These are phyloP conservation scores for Aspergillus sergii DNA, from an alignment of 2,329 filamentous ascomycete species.

Conservation along the genomic window DNA sequence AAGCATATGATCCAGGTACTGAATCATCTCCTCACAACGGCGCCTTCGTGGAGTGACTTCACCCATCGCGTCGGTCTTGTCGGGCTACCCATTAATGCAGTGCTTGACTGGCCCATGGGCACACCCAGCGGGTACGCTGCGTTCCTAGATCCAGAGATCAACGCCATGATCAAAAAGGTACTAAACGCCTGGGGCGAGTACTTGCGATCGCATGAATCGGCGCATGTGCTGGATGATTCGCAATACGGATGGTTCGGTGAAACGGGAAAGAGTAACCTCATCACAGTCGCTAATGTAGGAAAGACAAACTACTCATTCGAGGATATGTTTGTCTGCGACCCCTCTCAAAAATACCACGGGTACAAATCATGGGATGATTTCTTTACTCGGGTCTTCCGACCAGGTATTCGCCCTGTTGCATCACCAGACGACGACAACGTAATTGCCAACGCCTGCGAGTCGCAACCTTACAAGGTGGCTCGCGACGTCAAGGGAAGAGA, in stretches of 20 bases:
- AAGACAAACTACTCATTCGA: slow-evolving; percentile 16
- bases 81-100: slow-evolving; percentile 59
- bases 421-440: slow-evolving; percentile 53
- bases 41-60: slow-evolving; percentile 35
- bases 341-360: slow-evolving; percentile 42
- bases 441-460: slow-evolving; percentile 68
- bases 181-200: slow-evolving; percentile 59
- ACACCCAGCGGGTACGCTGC: slow-evolving; percentile 57
- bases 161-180: slow-evolving; percentile 54
- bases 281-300: slow-evolving; percentile 13
- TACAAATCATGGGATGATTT: slow-evolving; percentile 72
- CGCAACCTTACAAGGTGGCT: slow-evolving; percentile 58
- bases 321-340: slow-evolving; percentile 24
- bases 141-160: slow-evolving; percentile 58
- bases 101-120: slow-evolving; percentile 63
- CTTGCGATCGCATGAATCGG: slow-evolving; percentile 56
- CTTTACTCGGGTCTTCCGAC: slow-evolving; percentile 63
- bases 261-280: slow-evolving; percentile 46
- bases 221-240: slow-evolving; percentile 49
- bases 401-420: slow-evolving; percentile 60
- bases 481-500: slow-evolving; percentile 58
- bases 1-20: slow-evolving; percentile 67
- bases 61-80: slow-evolving; percentile 47
- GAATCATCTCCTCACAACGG: slow-evolving; percentile 53
- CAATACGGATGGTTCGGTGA: slow-evolving; percentile 59